Base-by-base conservation (phyloP, 768 basidiomycete species). In the Boletus rufocinnamomeus region DNA sequence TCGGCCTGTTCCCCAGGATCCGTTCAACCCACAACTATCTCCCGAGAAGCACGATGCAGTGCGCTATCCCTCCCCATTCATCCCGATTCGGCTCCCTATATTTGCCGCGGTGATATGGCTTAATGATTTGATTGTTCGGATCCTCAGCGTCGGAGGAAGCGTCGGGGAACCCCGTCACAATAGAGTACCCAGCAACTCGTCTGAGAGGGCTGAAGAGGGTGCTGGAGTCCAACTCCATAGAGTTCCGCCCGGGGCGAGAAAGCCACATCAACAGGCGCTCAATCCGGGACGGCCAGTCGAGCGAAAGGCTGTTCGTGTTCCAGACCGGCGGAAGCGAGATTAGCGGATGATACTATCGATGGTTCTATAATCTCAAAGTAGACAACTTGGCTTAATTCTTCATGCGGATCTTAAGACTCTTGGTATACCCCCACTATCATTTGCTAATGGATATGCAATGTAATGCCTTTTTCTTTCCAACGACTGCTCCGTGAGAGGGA, bases 61-160 rank as follows among this genome's bases (percentile, higher is more conserved):
- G 58, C 78, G 80, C 37, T 88, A 89, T 68, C 87, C 90, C 7
- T 89, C 88, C 32, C 89, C 91, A 2, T 85, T 85, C 65, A 65
- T 95, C 38, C 93, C 93, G 0, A 88, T 92, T 60, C 86, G 92
- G 46, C 68, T 95, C 19, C 91, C 86, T 0, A 78, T 94, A 48
- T 93, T 95, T 69, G 81, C 80, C 0, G 70, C 81, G 16, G 89
- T 93, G 8, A 83, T 93, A 59, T 82, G 82, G 77, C 72, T 93
- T 10, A 92, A 94, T 66, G 87, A 93, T 63, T 70, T 75, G 56
- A 78, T 93, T 55, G 85, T 93, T 35, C 76, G 77, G 27, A 69
- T 86, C 17, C 74, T 91, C 34, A 88, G 84, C 60, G 74, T 88
- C 34, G 82, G 84, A 10, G 80, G 79, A 23, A 69, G 74, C 32